A percentile compares a stretch with the other conserved stretches of the same genome.
phyloP scores from a whole-genome alignment of 192 early-diverging fungal genomes.

The Endogone sp. region DNA sequence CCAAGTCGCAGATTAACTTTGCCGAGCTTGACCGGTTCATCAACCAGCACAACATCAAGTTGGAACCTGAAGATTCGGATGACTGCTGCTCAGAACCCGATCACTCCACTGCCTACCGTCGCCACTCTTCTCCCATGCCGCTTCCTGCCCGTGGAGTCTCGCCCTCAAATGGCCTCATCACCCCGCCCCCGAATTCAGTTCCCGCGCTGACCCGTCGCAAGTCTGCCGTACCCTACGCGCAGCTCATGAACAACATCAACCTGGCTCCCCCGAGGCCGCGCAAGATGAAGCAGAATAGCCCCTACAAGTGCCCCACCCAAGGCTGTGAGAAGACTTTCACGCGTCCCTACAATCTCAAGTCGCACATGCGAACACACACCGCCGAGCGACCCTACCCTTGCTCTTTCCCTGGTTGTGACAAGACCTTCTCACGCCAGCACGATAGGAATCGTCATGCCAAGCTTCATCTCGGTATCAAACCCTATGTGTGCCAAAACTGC shows the following conservation, averaged over 20 bases:
- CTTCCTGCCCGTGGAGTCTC: neutral
- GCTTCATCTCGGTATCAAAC: conserved; percentile 69
- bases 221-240: neutral
- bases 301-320: conserved; percentile 11
- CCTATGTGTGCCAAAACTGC: conserved; percentile 66
- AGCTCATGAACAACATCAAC: conserved; percentile 4
- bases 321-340: conserved; percentile 70
- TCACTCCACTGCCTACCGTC: neutral
- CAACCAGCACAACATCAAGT: neutral
- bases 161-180: neutral
- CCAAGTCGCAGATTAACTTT: neutral
- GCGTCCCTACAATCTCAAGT: conserved; percentile 73
- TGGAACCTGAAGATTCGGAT: neutral
- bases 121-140: conserved; percentile 2
- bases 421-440: conserved; percentile 84
- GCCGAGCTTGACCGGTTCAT: neutral
- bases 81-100: neutral
- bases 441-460: conserved; percentile 84
- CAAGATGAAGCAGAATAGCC: neutral
- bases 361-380: conserved; percentile 72
- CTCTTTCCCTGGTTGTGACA: conserved; percentile 62
- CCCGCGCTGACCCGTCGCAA: neutral
- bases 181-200: neutral
- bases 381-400: conserved; percentile 72
- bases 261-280: neutral